phyloP scores from a whole-genome alignment of 768 basidiomycete species.

The Hygrophoropsis aurantiaca region DNA sequence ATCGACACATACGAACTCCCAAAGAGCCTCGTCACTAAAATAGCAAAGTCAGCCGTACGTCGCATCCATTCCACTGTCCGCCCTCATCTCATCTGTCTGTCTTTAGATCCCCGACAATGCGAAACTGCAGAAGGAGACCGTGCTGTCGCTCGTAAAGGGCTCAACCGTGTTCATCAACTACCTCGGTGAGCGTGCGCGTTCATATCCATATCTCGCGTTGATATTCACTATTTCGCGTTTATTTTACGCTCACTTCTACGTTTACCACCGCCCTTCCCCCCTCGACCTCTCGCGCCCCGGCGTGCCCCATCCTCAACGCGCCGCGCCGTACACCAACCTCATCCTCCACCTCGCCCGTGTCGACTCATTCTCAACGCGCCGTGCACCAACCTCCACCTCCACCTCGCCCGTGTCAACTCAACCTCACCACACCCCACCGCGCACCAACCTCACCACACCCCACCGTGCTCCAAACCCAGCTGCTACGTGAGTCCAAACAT shows the following conservation, averaged over 20 bases:
- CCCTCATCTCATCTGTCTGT: background rate
- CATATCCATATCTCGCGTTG: slow-evolving; percentile 13
- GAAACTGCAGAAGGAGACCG: slow-evolving; percentile 89
- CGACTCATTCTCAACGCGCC: too few species aligned
- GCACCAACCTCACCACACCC: too few species aligned
- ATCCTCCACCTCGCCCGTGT: too few species aligned
- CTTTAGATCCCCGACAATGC: slow-evolving; percentile 76
- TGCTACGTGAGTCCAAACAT: slow-evolving; percentile 39
- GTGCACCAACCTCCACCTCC: too few species aligned
- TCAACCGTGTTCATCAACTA: slow-evolving; percentile 97
- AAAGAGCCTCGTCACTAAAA: slow-evolving; percentile 76
- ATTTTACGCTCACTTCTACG: slow-evolving; percentile 28
- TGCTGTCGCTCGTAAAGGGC: slow-evolving; percentile 79
- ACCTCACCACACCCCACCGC: too few species aligned
- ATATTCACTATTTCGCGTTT: background rate
- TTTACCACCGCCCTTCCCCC: slow-evolving; percentile 43
- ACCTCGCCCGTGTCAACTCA: too few species aligned
- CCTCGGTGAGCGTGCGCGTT: slow-evolving; percentile 79
- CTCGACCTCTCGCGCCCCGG: background rate
- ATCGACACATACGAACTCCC: slow-evolving; percentile 91
- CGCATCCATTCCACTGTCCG: background rate
- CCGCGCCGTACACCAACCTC: too few species aligned
- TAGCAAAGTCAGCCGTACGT: slow-evolving; percentile 82
- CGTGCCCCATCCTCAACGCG: too few species aligned
- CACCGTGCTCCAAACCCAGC: too few species aligned